These are phyloP conservation scores for Populus trichocarpa DNA, from an alignment of 441 rosid species.

Conservation along the genomic window DNA sequence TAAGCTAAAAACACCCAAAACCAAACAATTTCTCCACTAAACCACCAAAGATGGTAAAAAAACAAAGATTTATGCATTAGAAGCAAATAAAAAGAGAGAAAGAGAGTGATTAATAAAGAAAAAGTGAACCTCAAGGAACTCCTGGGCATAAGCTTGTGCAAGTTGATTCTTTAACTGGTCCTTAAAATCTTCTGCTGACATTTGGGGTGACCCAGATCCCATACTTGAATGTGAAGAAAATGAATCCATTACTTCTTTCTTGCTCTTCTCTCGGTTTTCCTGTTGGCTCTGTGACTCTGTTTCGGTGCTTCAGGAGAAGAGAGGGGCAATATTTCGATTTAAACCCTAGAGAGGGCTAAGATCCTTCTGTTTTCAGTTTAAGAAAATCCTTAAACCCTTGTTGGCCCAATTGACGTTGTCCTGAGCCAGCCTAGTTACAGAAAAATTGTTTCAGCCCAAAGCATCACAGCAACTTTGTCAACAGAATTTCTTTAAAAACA, in stretches of 20 bases:
- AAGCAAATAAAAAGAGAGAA: neutral
- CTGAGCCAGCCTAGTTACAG: neutral
- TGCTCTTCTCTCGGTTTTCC: neutral
- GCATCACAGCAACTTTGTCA: neutral
- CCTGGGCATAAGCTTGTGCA: conserved; percentile 78
- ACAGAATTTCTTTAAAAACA: too few species aligned
- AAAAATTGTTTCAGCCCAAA: neutral
- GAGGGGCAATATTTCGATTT: neutral
- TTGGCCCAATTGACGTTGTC: neutral
- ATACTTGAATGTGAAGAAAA: conserved; percentile 50
- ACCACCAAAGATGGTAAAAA: neutral
- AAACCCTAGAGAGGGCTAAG: neutral
- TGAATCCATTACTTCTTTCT: conserved; percentile 47
- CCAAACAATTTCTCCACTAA: neutral
- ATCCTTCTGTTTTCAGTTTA: neutral
- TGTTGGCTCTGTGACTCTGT: neutral
- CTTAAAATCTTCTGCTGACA: conserved; percentile 57
- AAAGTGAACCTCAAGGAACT: conserved; percentile 63
- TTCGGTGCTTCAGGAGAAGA: neutral
- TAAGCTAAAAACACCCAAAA: neutral
- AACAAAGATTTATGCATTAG: neutral
- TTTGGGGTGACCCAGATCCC: conserved; percentile 39
- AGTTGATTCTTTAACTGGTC: conserved; percentile 65
- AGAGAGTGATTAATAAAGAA: neutral
- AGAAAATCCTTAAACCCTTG: neutral